These are phyloP conservation scores for Cephaloascus fragrans DNA, from an alignment of 805 yeast species.

Conservation along the genomic window DNA sequence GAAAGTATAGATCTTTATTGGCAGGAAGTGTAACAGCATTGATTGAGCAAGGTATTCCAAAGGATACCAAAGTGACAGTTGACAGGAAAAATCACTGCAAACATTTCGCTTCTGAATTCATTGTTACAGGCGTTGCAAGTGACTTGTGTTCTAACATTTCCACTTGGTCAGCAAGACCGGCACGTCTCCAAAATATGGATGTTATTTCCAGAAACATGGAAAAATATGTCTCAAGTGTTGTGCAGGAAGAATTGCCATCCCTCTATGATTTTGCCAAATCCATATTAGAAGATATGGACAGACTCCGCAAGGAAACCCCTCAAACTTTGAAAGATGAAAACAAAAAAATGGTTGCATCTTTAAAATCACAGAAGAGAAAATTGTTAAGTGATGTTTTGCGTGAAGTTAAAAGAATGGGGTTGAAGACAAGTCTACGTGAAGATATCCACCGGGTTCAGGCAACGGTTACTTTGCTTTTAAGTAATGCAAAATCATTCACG, in stretches of 20 bases:
- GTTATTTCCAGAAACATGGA: constrained; percentile 48
- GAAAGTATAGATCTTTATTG: constrained; percentile 66
- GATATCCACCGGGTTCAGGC: constrained; percentile 57
- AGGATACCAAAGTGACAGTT: constrained; percentile 4
- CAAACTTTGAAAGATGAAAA: constrained; percentile 55
- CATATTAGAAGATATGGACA: constrained; percentile 45
- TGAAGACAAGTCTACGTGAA: constrained; percentile 54
- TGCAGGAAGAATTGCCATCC: constrained; percentile 29
- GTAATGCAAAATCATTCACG: constrained; percentile 38
- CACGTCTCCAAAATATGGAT: constrained; percentile 40
- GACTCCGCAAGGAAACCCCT: constrained; percentile 74
- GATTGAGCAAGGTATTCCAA: constrained; percentile 48
- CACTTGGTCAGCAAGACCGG: constrained; percentile 48
- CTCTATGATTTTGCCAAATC: constrained; percentile 47
- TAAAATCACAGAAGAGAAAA: constrained; percentile 75
- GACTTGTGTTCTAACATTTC: constrained; percentile 21
- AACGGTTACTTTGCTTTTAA: constrained; percentile 53
- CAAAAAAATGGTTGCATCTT: constrained; percentile 57
- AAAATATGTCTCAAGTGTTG: constrained; percentile 26
- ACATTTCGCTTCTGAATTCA: constrained; percentile 1
- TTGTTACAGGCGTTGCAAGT: constrained; percentile 2
- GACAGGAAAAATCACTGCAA: constrained; percentile 5
- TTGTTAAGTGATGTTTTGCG: constrained; percentile 68
- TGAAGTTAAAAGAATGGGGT: constrained; percentile 68
- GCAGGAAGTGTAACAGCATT: constrained; percentile 38